Base-by-base conservation (phyloP, 2,329 filamentous ascomycete species). In the Dryadomyces quercivorus region DNA sequence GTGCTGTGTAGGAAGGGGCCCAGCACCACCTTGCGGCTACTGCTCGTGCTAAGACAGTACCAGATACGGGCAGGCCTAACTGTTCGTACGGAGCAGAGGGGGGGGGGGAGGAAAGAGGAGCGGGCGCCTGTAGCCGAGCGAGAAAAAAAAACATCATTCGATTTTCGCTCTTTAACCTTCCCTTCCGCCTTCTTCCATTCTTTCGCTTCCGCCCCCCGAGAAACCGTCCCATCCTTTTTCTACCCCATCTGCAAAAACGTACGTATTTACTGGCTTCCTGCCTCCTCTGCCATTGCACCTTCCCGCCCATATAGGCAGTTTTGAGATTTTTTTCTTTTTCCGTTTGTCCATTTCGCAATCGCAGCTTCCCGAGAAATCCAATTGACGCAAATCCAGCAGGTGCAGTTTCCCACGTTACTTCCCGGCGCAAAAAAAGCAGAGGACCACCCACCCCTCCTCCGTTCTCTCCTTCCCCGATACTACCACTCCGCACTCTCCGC, bases 111-210 rank as follows among this genome's bases (percentile, higher is more conserved):
- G 26, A 8, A 8, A 8, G 26, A 22, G 26, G 18, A 50, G 34
- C 16, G 36, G 36, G 50, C 21, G 21, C 26, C 31, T 53, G 54
- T 52, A 56, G 47, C 56, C 58, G 54, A 58, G 53, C 47, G 49
- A 49, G 48, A 54, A 56, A 59, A 59, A 58, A 59, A 61, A 64
- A 61, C 60, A 59, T 60, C 59, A 58, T 59, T 59, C 58, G 57
- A 60, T 60, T 59, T 47, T 61, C 60, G 57, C 57, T 59, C 55
- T 55, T 46, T 56, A 21, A 50, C 56, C 58, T 60, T 61, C 58
- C 51, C 54, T 55, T 54, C 57, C 20, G 6, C 46, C 46, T 47
- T 48, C 46, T 51, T 43, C 36, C 50, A n/a, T 45, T 45, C 40
- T n/a, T 13, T 45, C 42, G 34, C 20, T 42, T 18, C 56, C 49